These are phyloP conservation scores for Lentinus brumalis DNA, from an alignment of 768 basidiomycete species.

Conservation along the genomic window DNA sequence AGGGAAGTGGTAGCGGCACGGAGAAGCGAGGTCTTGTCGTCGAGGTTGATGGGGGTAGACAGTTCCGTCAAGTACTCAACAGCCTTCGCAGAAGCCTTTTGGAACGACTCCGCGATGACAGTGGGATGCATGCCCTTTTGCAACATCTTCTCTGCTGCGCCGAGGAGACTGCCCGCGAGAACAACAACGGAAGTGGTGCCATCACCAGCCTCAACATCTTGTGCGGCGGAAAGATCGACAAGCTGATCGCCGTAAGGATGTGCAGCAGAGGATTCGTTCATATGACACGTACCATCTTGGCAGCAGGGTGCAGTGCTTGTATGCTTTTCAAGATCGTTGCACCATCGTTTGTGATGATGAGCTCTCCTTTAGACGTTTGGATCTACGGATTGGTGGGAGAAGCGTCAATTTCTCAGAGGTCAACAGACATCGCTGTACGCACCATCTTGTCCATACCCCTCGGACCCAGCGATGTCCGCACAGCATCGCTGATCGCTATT, in stretches of 20 bases:
- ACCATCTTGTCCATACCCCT: slow-evolving; percentile 99
- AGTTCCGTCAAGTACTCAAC: slow-evolving; percentile 94
- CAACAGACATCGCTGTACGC: slow-evolving; percentile 15
- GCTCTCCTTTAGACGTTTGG: slow-evolving; percentile 94
- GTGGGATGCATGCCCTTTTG: slow-evolving; percentile 98
- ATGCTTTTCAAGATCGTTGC: slow-evolving; percentile 96
- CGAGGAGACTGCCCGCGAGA: slow-evolving; percentile 88
- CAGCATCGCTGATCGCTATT: slow-evolving; percentile 94
- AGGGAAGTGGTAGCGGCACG: slow-evolving; percentile 94
- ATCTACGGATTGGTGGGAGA: slow-evolving; percentile 55
- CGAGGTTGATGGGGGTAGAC: slow-evolving; percentile 88
- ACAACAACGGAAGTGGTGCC: slow-evolving; percentile 98
- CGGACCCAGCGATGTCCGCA: slow-evolving; percentile 93
- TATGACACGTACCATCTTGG: slow-evolving; percentile 79
- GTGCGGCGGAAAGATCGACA: slow-evolving; percentile 95
- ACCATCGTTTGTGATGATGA: slow-evolving; percentile 98
- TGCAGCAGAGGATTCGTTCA: background rate
- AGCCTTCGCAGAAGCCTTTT: slow-evolving; percentile 88
- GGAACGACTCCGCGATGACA: slow-evolving; percentile 93
- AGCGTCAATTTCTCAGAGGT: background rate
- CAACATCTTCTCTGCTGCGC: slow-evolving; percentile 96
- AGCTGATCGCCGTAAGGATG: slow-evolving; percentile 52
- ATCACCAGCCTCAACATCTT: slow-evolving; percentile 98
- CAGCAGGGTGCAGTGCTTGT: slow-evolving; percentile 95
- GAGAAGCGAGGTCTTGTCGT: slow-evolving; percentile 80